These are phyloP conservation scores for Byssochlamys sp. DNA, from an alignment of 2,329 filamentous ascomycete genomes.

Conservation along the genomic window DNA sequence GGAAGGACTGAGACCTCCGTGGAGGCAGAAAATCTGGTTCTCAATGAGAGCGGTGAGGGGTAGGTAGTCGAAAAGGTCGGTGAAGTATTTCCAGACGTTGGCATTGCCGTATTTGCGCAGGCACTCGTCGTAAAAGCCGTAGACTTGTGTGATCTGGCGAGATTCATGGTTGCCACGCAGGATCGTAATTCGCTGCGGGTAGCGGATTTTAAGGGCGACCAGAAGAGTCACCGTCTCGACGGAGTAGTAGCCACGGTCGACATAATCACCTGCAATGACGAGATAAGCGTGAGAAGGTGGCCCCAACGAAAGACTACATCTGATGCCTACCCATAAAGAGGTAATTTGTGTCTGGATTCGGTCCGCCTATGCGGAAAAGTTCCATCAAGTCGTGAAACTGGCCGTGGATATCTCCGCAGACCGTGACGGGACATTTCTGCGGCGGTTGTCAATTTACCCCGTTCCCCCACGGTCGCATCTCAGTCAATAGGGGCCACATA, in stretches of 20 bases:
- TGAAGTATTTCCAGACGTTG: conserved; percentile 99
- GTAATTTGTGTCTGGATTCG: conserved; percentile 97
- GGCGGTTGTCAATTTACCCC: conserved; percentile 13
- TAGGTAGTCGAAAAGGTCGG: conserved; percentile 98
- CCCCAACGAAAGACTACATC: neutral
- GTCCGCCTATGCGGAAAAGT: conserved; percentile 96
- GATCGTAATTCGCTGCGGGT: conserved; percentile 94
- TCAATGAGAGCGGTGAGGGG: conserved; percentile 96
- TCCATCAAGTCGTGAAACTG: conserved; percentile 99
- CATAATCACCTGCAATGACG: conserved; percentile 68
- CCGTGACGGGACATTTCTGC: conserved; percentile 95
- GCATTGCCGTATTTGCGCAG: conserved; percentile 96
- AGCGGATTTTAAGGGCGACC: conserved; percentile 93
- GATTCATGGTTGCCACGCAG: conserved; percentile 98
- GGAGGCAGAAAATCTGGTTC: conserved; percentile 97
- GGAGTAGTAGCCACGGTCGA: conserved; percentile 97
- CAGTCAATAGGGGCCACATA: conserved; percentile 42
- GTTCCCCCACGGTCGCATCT: conserved; percentile 7
- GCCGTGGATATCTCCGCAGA: conserved; percentile 97
- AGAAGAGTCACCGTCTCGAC: conserved; percentile 96
- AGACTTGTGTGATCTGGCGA: conserved; percentile 96
- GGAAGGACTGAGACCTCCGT: conserved; percentile 91
- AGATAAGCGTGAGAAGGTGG: conserved; percentile 10
- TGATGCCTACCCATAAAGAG: conserved; percentile 80
- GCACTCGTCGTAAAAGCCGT: conserved; percentile 98